A percentile compares a stretch with the other conserved stretches of the same genome.
These are phyloP conservation scores for Osmanthus fragrans DNA, from an alignment of 257 asterid species.

Conservation along the genomic window DNA sequence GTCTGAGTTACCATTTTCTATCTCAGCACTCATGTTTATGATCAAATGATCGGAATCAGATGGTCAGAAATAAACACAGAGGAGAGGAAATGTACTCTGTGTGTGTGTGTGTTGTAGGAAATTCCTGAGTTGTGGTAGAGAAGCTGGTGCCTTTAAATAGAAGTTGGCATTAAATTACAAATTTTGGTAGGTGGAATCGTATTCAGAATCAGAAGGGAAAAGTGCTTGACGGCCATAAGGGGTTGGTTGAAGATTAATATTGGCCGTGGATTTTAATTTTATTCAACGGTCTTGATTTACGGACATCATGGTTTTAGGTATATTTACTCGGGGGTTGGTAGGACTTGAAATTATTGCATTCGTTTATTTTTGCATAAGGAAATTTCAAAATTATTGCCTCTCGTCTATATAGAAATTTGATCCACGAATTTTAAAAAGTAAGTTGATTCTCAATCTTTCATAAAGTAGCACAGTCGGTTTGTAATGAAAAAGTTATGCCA, in stretches of 20 bases:
- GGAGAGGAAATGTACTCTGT: not conserved
- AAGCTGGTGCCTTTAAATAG: slow-evolving; percentile 48
- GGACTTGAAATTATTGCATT: slow-evolving; percentile 13
- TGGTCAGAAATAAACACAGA: not conserved
- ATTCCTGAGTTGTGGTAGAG: slow-evolving; percentile 21
- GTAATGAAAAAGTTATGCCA: no score
- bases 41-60: not conserved
- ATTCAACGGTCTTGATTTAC: slow-evolving; percentile 32
- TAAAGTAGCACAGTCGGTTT: no score
- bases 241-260: slow-evolving; percentile 56
- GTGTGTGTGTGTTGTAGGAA: not conserved
- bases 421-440: no score
- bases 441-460: no score
- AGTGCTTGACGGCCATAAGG: slow-evolving; percentile 28
- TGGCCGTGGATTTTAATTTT: slow-evolving; percentile 27
- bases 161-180: slow-evolving; percentile 16
- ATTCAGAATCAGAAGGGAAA: not conserved
- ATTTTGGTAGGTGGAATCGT: slow-evolving; percentile 60
- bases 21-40: slow-evolving; percentile 26
- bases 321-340: slow-evolving; percentile 39
- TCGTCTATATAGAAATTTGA: no score
- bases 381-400: no score
- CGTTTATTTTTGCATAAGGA: not conserved
- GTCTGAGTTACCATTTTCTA: slow-evolving; percentile 32
- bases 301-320: slow-evolving; percentile 15